phyloP scores from a whole-genome alignment of 2,329 filamentous ascomycete species.

The Aspergillus clavatus region DNA sequence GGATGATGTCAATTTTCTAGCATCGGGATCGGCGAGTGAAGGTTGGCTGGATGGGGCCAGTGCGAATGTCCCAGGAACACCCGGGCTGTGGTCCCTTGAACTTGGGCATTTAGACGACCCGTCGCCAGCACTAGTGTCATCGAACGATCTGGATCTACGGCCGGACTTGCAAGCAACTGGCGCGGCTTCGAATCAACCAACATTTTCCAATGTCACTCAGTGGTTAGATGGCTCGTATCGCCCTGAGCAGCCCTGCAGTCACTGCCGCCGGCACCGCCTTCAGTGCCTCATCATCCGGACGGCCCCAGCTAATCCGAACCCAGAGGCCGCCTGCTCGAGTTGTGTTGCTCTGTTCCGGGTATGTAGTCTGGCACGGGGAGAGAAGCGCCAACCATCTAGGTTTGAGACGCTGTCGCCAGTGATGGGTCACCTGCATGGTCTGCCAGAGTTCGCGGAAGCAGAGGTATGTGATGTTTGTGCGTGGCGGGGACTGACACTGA shows the following conservation, averaged over 20 bases:
- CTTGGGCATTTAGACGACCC: not conserved
- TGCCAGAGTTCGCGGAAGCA: constrained; percentile 37
- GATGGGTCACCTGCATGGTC: constrained; percentile 47
- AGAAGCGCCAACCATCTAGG: constrained; percentile 42
- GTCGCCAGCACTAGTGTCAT: not conserved
- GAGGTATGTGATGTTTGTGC: constrained; percentile 6
- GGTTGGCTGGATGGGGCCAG: not conserved
- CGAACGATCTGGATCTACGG: not conserved
- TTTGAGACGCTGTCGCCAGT: constrained; percentile 48
- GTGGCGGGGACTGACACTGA: not conserved
- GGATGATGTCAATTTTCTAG: not conserved
- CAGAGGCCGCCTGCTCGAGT: constrained; percentile 46
- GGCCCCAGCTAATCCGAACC: constrained; percentile 47
- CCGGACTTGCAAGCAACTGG: not conserved
- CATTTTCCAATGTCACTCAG: constrained; percentile 25
- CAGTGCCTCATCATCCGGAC: constrained; percentile 49
- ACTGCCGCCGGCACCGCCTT: constrained; percentile 44
- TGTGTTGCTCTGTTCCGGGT: constrained; percentile 49
- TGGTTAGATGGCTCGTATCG: constrained; percentile 41
- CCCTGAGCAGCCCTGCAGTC: constrained; percentile 41
- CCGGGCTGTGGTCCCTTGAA: not conserved
- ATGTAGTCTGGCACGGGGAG: constrained; percentile 45
- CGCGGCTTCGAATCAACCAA: not conserved
- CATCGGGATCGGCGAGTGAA: not conserved
- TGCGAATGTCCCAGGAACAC: not conserved